phyloP scores from a whole-genome alignment of 164 flowering plant genomes.

The Malania oleifera region DNA sequence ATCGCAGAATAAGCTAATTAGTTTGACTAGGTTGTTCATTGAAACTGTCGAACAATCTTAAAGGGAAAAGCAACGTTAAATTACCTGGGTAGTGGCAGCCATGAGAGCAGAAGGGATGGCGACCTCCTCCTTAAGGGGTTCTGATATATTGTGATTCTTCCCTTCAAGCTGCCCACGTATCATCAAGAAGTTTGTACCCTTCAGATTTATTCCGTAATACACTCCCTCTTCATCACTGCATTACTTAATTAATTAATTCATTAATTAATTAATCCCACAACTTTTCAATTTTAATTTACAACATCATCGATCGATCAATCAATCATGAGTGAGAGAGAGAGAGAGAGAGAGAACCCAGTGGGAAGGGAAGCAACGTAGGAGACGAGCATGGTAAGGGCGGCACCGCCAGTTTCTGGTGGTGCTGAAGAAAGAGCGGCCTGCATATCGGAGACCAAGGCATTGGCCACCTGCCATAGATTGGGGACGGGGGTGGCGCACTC shows the following conservation, averaged over 20 bases:
- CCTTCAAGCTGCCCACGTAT: constrained; percentile 46
- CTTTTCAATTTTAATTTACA: too few relatives aligned
- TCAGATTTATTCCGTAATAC: constrained; percentile 53
- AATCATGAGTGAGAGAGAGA: not conserved
- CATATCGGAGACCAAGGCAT: constrained; percentile 39
- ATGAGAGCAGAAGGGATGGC: constrained; percentile 36
- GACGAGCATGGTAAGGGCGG: constrained; percentile 31
- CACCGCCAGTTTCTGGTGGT: too few relatives aligned
- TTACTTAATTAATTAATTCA: too few relatives aligned
- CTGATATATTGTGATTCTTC: constrained; percentile 33
- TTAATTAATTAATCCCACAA: too few relatives aligned
- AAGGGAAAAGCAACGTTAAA: too few relatives aligned
- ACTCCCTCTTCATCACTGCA: constrained; percentile 55
- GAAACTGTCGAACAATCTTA: too few relatives aligned
- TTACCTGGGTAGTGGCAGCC: constrained; percentile 32
- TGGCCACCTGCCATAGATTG: constrained; percentile 39
- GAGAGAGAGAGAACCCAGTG: constrained; percentile 28
- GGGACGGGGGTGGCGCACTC: constrained; percentile 48
- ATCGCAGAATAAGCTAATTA: too few relatives aligned
- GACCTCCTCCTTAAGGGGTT: constrained; percentile 33
- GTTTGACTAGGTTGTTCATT: too few relatives aligned
- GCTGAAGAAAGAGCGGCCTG: constrained; percentile 27
- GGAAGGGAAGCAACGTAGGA: constrained; percentile 37
- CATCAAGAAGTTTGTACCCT: constrained; percentile 40
- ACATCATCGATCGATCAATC: too few relatives aligned